These are phyloP conservation scores for Caryopteris hybrid DNA, from an alignment of 305 asterid genomes.

Conservation along the genomic window DNA sequence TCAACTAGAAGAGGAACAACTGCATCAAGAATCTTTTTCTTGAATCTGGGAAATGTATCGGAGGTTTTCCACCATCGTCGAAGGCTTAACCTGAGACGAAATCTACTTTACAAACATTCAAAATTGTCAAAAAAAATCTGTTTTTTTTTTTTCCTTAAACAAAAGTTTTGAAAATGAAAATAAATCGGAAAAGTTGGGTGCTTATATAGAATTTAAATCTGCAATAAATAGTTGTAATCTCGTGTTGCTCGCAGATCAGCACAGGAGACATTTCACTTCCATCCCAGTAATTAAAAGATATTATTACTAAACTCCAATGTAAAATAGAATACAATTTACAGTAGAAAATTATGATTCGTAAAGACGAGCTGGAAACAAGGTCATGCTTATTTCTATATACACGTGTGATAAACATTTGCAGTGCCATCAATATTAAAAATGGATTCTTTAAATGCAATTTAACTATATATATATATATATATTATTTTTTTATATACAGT, in stretches of 20 bases:
- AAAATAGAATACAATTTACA: too few relatives aligned
- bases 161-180: background rate
- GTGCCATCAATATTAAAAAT: too few relatives aligned
- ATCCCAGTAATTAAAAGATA: too few relatives aligned
- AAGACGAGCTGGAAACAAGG: too few relatives aligned
- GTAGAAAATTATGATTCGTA: too few relatives aligned
- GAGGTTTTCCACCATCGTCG: background rate
- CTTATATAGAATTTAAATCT: background rate
- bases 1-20: background rate
- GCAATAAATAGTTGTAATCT: background rate
- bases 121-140: background rate
- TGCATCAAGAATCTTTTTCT: background rate
- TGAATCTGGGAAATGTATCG: background rate
- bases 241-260: background rate
- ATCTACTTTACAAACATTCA: background rate
- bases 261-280: too few relatives aligned
- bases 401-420: too few relatives aligned
- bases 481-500: too few relatives aligned
- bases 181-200: background rate
- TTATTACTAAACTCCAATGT: too few relatives aligned
- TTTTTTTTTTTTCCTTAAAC: background rate
- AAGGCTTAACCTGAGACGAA: background rate
- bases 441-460: too few relatives aligned
- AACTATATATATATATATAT: too few relatives aligned
- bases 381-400: too few relatives aligned